Evolutionary conservation across 768 basidiomycete species (phyloP), one percentile per base, ranked within the genome.

Genomic region (Leucocoprinus leucothites): DNA sequence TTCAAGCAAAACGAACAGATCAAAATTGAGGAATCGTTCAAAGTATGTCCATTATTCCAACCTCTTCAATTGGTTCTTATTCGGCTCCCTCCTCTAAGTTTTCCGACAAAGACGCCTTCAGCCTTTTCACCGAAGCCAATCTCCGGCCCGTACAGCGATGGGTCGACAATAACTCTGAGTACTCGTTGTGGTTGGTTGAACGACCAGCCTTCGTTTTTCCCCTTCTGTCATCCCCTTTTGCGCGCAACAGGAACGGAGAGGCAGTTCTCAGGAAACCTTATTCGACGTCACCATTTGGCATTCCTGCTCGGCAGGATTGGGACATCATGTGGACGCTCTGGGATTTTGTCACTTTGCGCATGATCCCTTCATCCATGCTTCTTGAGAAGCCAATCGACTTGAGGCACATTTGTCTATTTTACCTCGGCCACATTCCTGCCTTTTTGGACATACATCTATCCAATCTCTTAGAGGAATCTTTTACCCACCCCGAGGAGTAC

Each of bases 391-490:
- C 96, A 2, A 98, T 98, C 58, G 87, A 97, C 64, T 74, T 98
- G 44, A 81, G 97, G 26, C 95, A 98, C 68, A 94, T 96, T 54
- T 96, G 94, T 64, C 78, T 98, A n/a, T 99, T 99, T 73, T 98
- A 98, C 69, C 65, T 92, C 11, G 96, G 96, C 0, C 97, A 98
- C 67, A 93, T 98, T 44, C 93, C 93, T 1, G 79, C 91, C 18
- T 97, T 96, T 74, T 69, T 95, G 58, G 95, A 97, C 63, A 97
- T 97, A 21, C 89, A 96, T 64, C 70, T 96, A 46, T 90, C 91
- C 2, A 77, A 79, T 47, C 69, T 93, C 11, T 68, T 97, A 48
- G 65, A 82, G 38, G 89, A 94, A 61, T 82, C 86, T 1, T 82
- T 91, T 62, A 93, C 94, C 0, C 85, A 94, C 59, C 97, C 97